Percentiles rank a stretch among this genome's conserved stretches.
Evolutionary conservation across 345 rosid species (phyloP).

Genomic region (Salix exigua): DNA sequence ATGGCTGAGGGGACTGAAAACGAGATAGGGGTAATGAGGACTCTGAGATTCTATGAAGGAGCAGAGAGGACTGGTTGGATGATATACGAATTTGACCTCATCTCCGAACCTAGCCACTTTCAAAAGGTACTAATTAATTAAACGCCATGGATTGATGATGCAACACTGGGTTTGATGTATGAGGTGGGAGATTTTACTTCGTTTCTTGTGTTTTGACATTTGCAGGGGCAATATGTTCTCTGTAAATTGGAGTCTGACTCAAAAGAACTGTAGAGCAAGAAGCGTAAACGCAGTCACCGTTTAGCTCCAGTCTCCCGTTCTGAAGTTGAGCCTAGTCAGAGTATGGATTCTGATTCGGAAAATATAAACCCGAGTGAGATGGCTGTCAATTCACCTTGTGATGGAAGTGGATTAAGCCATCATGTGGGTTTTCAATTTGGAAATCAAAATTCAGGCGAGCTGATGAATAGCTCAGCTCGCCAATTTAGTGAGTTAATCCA

Average conservation of each 20-base stretch:
- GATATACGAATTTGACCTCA: constrained; percentile 33
- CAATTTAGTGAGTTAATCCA: neutral
- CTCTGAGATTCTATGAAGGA: constrained; percentile 31
- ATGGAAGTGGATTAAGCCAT: neutral
- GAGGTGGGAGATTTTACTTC: neutral
- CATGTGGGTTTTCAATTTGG: neutral
- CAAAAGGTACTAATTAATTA: neutral
- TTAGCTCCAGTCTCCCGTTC: neutral
- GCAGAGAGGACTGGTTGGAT: constrained; percentile 23
- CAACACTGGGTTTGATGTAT: neutral
- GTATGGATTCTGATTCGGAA: neutral
- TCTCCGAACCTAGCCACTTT: constrained; percentile 11
- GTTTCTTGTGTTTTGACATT: neutral
- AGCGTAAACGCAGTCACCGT: neutral
- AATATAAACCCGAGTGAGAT: neutral
- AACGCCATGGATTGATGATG: neutral
- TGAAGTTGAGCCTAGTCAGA: neutral
- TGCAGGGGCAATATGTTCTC: constrained; percentile 24
- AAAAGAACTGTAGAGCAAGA: neutral
- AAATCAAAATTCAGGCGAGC: neutral
- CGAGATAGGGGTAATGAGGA: constrained; percentile 41
- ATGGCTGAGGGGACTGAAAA: neutral
- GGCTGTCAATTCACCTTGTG: neutral
- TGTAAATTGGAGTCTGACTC: constrained; percentile 27
- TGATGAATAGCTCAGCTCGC: neutral